Evolutionary conservation across 2,329 filamentous ascomycete species (phyloP).

Genomic region (Pseudopyricularia cyperi): DNA sequence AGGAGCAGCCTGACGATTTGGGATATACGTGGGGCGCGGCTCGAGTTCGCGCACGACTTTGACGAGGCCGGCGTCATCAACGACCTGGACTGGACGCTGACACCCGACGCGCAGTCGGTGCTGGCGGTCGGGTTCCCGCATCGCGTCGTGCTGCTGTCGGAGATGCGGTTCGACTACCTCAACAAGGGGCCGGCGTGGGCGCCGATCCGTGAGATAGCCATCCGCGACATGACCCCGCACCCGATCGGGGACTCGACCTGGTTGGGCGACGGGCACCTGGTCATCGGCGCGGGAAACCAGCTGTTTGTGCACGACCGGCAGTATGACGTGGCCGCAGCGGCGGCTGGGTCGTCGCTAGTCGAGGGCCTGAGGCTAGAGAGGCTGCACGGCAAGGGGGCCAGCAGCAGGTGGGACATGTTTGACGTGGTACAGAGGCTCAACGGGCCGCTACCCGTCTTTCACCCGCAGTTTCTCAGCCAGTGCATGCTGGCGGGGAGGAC

Average conservation of each 20-base stretch:
- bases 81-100: slow-evolving; percentile 89
- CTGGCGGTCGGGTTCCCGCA: slow-evolving; percentile 88
- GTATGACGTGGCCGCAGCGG: slow-evolving; percentile 40
- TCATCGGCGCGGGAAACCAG: slow-evolving; percentile 84
- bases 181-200: slow-evolving; percentile 86
- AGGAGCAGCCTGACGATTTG: slow-evolving; percentile 75
- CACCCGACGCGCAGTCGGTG: slow-evolving; percentile 77
- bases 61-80: slow-evolving; percentile 61
- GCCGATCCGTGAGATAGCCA: slow-evolving; percentile 68
- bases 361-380: slow-evolving; percentile 32
- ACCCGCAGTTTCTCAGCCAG: slow-evolving; percentile 81
- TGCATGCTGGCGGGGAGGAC: slow-evolving; percentile 74
- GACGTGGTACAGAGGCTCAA: slow-evolving; percentile 75
- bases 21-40: slow-evolving; percentile 69
- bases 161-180: slow-evolving; percentile 85
- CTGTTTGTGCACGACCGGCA: slow-evolving; percentile 71
- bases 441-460: slow-evolving; percentile 76
- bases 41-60: slow-evolving; percentile 72
- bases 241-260: slow-evolving; percentile 89
- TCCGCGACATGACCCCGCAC: slow-evolving; percentile 71
- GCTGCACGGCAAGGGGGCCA: slow-evolving; percentile 26
- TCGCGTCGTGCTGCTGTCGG: slow-evolving; percentile 66
- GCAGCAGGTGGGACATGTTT: slow-evolving; percentile 53
- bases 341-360: slow-evolving; percentile 35
- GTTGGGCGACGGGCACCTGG: slow-evolving; percentile 72